Evolutionary conservation across 352 stramenopile species (phyloP), one percentile per base, ranked within the genome.

Genomic region (Phytophthora pisi): DNA sequence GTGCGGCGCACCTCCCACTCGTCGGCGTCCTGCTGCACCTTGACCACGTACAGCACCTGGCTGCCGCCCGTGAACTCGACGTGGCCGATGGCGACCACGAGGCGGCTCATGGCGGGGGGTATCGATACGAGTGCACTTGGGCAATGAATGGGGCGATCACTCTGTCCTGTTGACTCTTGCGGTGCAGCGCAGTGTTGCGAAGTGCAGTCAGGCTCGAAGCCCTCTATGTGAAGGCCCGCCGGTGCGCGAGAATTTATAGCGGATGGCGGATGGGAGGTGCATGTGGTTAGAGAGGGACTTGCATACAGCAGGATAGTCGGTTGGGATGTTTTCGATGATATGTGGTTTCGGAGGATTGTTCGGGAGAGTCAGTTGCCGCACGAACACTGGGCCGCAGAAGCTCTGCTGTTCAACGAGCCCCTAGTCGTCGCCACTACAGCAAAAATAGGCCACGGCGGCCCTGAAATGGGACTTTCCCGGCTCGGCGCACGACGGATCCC

Each of bases 31-130:
- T 91, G 85, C 63, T 90, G 84, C 47, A 93, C 85, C 5, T 86
- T 87, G 31, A 93, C 62, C 20, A 93, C 82, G 69, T 93, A 93
- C 24, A 93, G 70, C 28, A 87, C 87, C 61, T 91, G 74, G 57
- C 78, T 80, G 42, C 72, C 74, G 60, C 78, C 75, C 31, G 82
- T 91, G 75, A 93, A 90, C 78, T 93, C 85, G 63, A 91, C 83
- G 66, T 91, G 85, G 54, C 77, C 79, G 66, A 93, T 90, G 57
- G 82, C 70, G 36, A 93, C 85, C 55, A 90, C 79, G 47, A 93
- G 78, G 42, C 81, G 81, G 72, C 85, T 91, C 85, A 93, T 93
- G 34, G 16, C 24, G 24, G 24, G 24, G 24, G 24, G 24, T 26
- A 26, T 26, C 24, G 24, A 4, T 26, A 26, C 24, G 2, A 26